These are phyloP conservation scores for Nevesoporus exiguus DNA, from an alignment of 768 basidiomycete genomes.

Conservation along the genomic window DNA sequence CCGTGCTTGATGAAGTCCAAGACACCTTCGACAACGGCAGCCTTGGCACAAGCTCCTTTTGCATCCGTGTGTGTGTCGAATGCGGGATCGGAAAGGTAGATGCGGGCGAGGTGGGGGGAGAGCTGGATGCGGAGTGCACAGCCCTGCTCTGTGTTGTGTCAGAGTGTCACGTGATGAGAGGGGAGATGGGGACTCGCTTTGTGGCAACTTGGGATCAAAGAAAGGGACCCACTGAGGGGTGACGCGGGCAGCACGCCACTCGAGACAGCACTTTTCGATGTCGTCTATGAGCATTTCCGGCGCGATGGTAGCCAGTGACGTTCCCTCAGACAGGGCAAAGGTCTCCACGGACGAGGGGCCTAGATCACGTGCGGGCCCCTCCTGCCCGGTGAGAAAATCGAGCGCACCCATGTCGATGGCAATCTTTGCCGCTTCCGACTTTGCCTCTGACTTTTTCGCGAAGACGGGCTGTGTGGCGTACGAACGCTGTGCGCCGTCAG, in stretches of 20 bases:
- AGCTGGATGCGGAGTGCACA: constrained; percentile 56
- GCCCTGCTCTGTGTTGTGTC: constrained; percentile 41
- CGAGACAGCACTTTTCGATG: constrained; percentile 52
- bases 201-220: constrained; percentile 41
- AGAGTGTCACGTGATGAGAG: not conserved
- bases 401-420: constrained; percentile 61
- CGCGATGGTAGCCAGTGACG: not conserved
- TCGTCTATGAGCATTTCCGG: constrained; percentile 28
- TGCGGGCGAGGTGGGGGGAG: constrained; percentile 45
- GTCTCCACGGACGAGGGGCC: constrained; percentile 19
- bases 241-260: constrained; percentile 53
- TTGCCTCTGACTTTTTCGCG: constrained; percentile 50
- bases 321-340: not conserved
- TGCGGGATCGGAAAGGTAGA: constrained; percentile 48
- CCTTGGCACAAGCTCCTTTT: constrained; percentile 49
- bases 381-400: constrained; percentile 48
- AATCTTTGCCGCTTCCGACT: constrained; percentile 45
- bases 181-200: constrained; percentile 35
- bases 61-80: constrained; percentile 44
- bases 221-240: constrained; percentile 53
- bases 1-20: constrained; percentile 57
- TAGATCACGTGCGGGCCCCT: constrained; percentile 34
- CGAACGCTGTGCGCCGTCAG: constrained; percentile 46
- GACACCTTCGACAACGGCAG: constrained; percentile 51
- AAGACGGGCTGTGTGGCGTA: constrained; percentile 50